These are phyloP conservation scores for Globisporangium spiculum DNA, from an alignment of 352 stramenopile species.

Conservation along the genomic window DNA sequence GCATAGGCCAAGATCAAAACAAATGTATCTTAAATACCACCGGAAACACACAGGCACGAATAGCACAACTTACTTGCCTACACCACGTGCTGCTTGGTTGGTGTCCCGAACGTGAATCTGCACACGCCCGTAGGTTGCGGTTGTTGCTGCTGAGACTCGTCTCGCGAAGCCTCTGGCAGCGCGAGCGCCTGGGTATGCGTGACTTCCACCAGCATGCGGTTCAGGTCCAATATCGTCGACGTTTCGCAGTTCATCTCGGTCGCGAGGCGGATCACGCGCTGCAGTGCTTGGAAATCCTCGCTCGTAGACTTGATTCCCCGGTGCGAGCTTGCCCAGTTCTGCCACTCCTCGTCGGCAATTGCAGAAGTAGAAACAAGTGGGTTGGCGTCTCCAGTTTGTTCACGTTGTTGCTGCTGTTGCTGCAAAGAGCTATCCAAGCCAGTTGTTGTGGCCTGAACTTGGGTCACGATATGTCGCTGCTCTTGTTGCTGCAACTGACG, in stretches of 20 bases:
- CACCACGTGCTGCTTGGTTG: constrained; percentile 29
- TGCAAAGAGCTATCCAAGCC: background rate
- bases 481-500: background rate
- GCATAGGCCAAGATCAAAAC: background rate
- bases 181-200: constrained; percentile 20
- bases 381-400: background rate
- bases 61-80: constrained; percentile 2
- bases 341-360: constrained; percentile 36
- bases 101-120: constrained; percentile 48
- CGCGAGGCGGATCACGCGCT: constrained; percentile 60
- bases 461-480: background rate
- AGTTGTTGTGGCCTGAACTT: background rate
- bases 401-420: background rate
- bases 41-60: background rate
- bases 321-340: constrained; percentile 46
- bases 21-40: constrained; percentile 1
- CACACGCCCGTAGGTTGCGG: constrained; percentile 41
- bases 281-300: constrained; percentile 53
- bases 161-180: constrained; percentile 5
- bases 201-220: constrained; percentile 45
- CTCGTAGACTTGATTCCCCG: constrained; percentile 23
- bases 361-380: background rate
- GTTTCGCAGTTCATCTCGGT: constrained; percentile 66
- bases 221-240: constrained; percentile 51
- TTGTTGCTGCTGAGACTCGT: constrained; percentile 22